phyloP scores from a whole-genome alignment of 257 asterid genomes.

The Eucommia ulmoides region DNA sequence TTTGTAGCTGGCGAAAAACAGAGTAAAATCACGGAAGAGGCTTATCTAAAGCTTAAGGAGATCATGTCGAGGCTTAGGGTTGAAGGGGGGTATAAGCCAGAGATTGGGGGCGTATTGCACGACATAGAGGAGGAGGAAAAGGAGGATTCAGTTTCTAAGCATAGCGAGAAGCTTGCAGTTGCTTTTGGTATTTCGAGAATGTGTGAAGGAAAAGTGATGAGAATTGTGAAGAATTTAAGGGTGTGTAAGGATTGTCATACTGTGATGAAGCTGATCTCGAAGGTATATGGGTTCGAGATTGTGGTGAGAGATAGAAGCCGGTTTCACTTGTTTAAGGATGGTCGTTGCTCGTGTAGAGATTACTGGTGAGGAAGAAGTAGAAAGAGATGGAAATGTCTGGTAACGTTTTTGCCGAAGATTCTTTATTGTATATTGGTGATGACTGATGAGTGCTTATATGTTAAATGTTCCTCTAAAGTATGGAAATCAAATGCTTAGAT shows the following conservation, averaged over 20 bases:
- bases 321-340: slow-evolving; percentile 46
- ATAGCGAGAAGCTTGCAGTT: slow-evolving; percentile 65
- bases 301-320: slow-evolving; percentile 60
- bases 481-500: too few relatives aligned
- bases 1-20: slow-evolving; percentile 31
- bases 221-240: slow-evolving; percentile 66
- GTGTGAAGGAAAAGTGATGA: slow-evolving; percentile 21
- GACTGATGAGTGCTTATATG: too few relatives aligned
- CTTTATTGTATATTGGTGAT: too few relatives aligned
- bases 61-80: slow-evolving; percentile 30
- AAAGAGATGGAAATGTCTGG: too few relatives aligned
- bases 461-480: too few relatives aligned
- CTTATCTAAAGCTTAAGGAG: slow-evolving; percentile 39
- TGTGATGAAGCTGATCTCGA: slow-evolving; percentile 56
- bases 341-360: slow-evolving; percentile 56
- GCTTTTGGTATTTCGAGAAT: slow-evolving; percentile 53
- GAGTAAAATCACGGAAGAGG: slow-evolving; percentile 27
- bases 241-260: slow-evolving; percentile 64
- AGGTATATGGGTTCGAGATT: slow-evolving; percentile 39
- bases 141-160: slow-evolving; percentile 43
- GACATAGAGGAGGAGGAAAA: slow-evolving; percentile 68
- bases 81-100: slow-evolving; percentile 53
- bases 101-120: slow-evolving; percentile 31
- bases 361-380: too few relatives aligned
- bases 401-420: too few relatives aligned